Base-by-base conservation (phyloP, 306 rosid species). In the Spatholobus suberectus region DNA sequence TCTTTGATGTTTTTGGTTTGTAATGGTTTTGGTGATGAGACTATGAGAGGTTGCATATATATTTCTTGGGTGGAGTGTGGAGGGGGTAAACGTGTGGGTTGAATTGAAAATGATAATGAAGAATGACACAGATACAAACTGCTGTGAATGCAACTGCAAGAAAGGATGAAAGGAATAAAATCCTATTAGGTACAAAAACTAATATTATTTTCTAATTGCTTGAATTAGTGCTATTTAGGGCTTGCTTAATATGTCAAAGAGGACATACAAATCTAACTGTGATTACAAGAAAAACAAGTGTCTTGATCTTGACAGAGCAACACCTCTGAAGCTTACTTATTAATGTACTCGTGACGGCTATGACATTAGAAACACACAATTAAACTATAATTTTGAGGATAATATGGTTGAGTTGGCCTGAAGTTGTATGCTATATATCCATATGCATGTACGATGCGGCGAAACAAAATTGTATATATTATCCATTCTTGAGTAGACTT, bases 111-210 rank as follows among this genome's bases (percentile, higher is more conserved):
- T 49, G 81, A 70, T 75, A 81, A 78, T 38, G 67, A 69, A 80
- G 75, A 74, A 85, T 75, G 85, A 82, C 71, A 79, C n/a, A 79
- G 81, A 75, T 62, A 54, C 61, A 77, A 63, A 47, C 70, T 58
- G 79, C 70, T 58, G 79, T 77, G 58, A 86, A 81, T 62, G 85
- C 76, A 81, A 12, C 41, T 76, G 82, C 84, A 89, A 79, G 90
- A 44, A 84, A 86, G 80, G 72, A 70, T 40, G 34, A 59, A 70
- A 51, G 67, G 11, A 51, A 76, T 66, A 63, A 76, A 77, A 65
- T 63, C 52, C 17, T 40, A 38, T 44, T 18, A 17, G 76, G 14
- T 21, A 52, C 70, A 17, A 40, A 81, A 73, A 37, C 6, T 47
- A 9, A 7, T 9, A 24, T 54, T 52, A 15, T n/a, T 24, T 24